Base-by-base conservation (phyloP, 306 rosid species). In the Inga laurina region DNA sequence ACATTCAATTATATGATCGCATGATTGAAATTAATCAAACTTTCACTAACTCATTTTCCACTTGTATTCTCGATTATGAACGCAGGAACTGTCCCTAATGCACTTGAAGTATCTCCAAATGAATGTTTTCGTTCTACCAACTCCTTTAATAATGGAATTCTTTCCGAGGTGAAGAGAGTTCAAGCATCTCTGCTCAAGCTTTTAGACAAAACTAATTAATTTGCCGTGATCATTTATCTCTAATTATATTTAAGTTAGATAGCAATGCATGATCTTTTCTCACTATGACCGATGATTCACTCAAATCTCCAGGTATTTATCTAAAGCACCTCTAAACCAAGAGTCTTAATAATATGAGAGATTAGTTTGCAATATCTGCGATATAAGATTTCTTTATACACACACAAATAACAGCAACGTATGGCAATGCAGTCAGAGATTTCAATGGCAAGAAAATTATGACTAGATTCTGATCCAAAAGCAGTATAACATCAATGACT, bases 1-100 rank as follows among this genome's bases (percentile, higher is more conserved):
- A 76, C 0, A 85, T 35, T 44, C 24, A 30, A 41, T n/a, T 4
- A 22, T 7, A 46, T 41, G 61, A 30, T 43, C 34, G 24, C 78
- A 70, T 79, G 37, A 70, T 43, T 59, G 80, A 70, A 75, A 78
- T 41, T 56, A 21, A 15, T 76, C 56, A 73, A 73, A 37, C 35
- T 24, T 54, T 78, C 52, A 52, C 72, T 70, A 64, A 73, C 44
- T 67, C 18, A 16, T 75, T 76, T 67, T 49, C 69, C n/a, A 51
- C 39, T 54, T 19, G 18, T 72, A 76, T 67, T 73, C 61, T 30
- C 22, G 30, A 9, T 72, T 35, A 64, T n/a, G 5, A 30, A 44
- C 10, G 77, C 45, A 27, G 1, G 34, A 78, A 64, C 13, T 15
- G 56, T 52, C 77, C 62, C 48, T 24, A 5, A 54, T 83, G 5